These are phyloP conservation scores for Pythium apleroticum DNA, from an alignment of 352 stramenopile genomes.

Conservation along the genomic window DNA sequence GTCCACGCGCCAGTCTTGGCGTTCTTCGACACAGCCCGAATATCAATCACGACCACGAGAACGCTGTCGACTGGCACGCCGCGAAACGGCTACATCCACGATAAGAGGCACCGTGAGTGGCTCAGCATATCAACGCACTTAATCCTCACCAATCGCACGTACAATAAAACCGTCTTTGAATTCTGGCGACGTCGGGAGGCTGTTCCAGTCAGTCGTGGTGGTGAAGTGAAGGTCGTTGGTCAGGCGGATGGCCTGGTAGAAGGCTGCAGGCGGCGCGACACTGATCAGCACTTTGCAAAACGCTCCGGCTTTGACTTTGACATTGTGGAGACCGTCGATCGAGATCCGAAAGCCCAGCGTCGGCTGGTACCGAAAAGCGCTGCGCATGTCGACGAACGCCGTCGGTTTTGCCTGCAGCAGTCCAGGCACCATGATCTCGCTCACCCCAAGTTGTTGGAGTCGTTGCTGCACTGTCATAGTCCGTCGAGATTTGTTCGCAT, in stretches of 20 bases:
- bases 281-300: slow-evolving; percentile 67
- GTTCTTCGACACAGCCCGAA: slow-evolving; percentile 45
- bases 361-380: slow-evolving; percentile 51
- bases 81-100: slow-evolving; percentile 42
- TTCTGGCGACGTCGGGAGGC: slow-evolving; percentile 47
- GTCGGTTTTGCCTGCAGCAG: slow-evolving; percentile 43
- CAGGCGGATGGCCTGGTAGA: slow-evolving; percentile 60
- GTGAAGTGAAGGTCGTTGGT: slow-evolving; percentile 61
- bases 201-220: slow-evolving; percentile 60
- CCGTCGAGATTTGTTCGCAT: neutral
- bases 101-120: neutral
- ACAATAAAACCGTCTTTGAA: slow-evolving; percentile 66
- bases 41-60: slow-evolving; percentile 53
- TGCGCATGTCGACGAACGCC: slow-evolving; percentile 42
- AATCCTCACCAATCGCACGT: neutral
- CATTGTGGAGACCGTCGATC: slow-evolving; percentile 65
- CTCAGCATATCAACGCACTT: neutral
- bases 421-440: neutral
- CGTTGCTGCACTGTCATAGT: slow-evolving; percentile 4
- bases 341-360: slow-evolving; percentile 66
- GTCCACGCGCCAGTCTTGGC: slow-evolving; percentile 44
- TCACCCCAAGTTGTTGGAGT: slow-evolving; percentile 5
- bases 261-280: slow-evolving; percentile 49
- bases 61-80: slow-evolving; percentile 31
- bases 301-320: slow-evolving; percentile 43